Percentiles rank a stretch among this genome's conserved stretches.
Evolutionary conservation across 495 filamentous ascomycete species (phyloP).

Genomic region (Staphylotrichum longicolle): DNA sequence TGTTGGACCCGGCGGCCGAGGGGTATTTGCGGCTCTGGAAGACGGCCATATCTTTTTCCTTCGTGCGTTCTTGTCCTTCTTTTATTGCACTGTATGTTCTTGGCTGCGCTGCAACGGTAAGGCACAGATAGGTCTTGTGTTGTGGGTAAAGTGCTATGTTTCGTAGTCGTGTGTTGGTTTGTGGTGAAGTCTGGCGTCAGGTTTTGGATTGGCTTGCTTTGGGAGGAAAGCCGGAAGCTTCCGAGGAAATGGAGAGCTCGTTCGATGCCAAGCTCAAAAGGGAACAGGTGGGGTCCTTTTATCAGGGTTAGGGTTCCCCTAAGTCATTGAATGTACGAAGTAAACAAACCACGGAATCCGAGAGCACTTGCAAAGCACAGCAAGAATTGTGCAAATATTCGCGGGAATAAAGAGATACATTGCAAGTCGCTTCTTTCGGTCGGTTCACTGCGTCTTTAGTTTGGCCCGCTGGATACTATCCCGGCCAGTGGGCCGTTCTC

Average conservation of each 20-base stretch:
- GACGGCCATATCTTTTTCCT: conserved; percentile 58
- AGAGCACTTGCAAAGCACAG: too few relatives aligned
- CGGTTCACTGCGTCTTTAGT: too few relatives aligned
- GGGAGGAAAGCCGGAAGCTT: too few relatives aligned
- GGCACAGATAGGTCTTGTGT: neutral
- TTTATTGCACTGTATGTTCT: neutral
- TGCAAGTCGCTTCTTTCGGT: neutral
- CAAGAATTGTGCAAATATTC: too few relatives aligned
- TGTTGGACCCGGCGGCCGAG: conserved; percentile 54
- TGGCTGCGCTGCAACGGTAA: neutral
- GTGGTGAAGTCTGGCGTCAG: too few relatives aligned
- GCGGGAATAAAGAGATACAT: neutral
- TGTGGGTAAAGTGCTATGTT: neutral
- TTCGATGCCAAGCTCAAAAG: neutral
- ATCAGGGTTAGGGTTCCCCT: conserved; percentile 10
- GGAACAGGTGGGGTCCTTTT: too few relatives aligned
- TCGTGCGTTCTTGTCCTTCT: neutral
- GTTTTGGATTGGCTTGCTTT: too few relatives aligned
- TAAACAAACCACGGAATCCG: neutral
- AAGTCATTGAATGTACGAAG: neutral
- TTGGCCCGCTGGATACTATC: too few relatives aligned
- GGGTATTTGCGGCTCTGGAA: conserved; percentile 75
- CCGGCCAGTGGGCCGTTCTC: too few relatives aligned
- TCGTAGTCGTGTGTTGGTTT: neutral
- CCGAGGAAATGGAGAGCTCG: neutral